Evolutionary conservation across 306 rosid genomes (phyloP).

Genomic region (Trichosanthes cucumerina): DNA sequence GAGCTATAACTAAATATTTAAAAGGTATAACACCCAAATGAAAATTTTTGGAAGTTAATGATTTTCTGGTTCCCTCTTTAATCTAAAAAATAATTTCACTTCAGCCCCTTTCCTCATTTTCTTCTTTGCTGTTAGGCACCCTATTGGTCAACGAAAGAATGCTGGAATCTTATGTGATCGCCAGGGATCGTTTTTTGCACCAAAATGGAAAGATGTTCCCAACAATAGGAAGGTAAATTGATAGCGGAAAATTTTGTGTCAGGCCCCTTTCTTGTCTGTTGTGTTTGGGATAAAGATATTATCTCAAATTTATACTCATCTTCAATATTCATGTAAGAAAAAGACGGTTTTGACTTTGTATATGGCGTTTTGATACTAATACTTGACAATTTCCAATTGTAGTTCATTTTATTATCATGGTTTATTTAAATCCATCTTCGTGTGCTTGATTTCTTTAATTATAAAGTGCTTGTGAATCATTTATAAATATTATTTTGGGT

Average conservation of each 20-base stretch:
- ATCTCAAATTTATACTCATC: background rate
- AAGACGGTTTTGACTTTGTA: background rate
- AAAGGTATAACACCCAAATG: background rate
- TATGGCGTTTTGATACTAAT: background rate
- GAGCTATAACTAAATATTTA: background rate
- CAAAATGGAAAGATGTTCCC: slow-evolving; percentile 93
- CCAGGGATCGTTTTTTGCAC: slow-evolving; percentile 82
- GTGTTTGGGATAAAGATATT: background rate
- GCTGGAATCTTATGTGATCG: slow-evolving; percentile 95
- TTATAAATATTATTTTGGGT: background rate
- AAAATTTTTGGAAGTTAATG: background rate
- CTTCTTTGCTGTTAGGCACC: slow-evolving; percentile 39
- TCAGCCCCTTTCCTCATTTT: slow-evolving; percentile 1
- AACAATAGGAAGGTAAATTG: slow-evolving; percentile 62
- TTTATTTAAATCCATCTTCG: background rate
- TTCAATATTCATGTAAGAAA: background rate
- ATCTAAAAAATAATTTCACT: background rate
- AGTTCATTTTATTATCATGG: background rate
- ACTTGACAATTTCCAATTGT: background rate
- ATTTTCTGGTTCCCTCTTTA: background rate
- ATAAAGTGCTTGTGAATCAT: background rate
- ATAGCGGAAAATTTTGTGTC: background rate
- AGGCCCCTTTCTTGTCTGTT: slow-evolving; percentile 1
- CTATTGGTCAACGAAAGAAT: slow-evolving; percentile 86
- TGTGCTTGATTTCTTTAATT: background rate